These are phyloP conservation scores for Saccharomycopsis amapae DNA, from an alignment of 805 yeast genomes.

Conservation along the genomic window DNA sequence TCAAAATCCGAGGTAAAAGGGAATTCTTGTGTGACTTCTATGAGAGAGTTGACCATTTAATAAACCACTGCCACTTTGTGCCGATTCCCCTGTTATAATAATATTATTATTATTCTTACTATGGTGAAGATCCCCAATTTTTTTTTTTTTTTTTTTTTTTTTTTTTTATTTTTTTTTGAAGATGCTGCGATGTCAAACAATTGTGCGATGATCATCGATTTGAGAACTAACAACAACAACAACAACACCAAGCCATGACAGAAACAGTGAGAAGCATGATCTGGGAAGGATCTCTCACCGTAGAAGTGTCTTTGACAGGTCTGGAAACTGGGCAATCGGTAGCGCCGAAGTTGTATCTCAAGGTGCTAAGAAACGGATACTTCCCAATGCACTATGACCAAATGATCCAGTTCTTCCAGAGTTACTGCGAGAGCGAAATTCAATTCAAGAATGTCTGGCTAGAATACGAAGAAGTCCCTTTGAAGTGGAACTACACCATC, in stretches of 20 bases:
- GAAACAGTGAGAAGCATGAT: conserved; percentile 9
- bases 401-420: conserved; percentile 35
- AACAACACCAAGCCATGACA: not conserved
- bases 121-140: too few relatives aligned
- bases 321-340: not conserved
- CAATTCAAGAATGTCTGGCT: conserved; percentile 47
- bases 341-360: conserved; percentile 5
- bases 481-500: conserved; percentile 72
- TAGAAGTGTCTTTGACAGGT: conserved; percentile 2
- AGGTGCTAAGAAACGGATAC: conserved; percentile 43
- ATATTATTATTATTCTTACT: not conserved
- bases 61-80: too few relatives aligned
- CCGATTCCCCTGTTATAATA: too few relatives aligned
- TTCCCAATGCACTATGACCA: conserved; percentile 37
- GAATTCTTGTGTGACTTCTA: conserved; percentile 6
- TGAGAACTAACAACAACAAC: not conserved
- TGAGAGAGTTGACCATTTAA: conserved; percentile 5
- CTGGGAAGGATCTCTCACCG: conserved; percentile 12
- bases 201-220: not conserved
- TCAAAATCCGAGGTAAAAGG: conserved; percentile 11
- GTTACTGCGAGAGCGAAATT: conserved; percentile 20
- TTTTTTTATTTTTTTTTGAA: not conserved
- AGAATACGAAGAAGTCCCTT: conserved; percentile 53
- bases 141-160: conserved; percentile 2
- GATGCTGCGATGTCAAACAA: not conserved